Evolutionary conservation across 1,284 basidiomycete genomes (phyloP), one percentile per base, ranked within the genome.

Genomic region (Fomitopsis palustris): DNA sequence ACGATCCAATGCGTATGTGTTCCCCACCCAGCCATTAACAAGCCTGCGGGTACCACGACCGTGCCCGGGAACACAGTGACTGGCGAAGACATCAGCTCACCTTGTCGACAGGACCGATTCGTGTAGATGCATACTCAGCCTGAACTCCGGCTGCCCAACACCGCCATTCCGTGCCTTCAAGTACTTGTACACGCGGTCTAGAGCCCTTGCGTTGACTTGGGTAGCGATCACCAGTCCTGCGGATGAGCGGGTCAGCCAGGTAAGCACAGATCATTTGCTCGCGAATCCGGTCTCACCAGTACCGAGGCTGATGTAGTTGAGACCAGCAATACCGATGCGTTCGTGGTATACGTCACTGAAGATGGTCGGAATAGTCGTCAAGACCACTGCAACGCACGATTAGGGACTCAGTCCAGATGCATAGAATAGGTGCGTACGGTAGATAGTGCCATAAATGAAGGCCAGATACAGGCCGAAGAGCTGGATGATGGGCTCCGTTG

Each of bases 21-120:
- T 0, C 78, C 74, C 89, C 89, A 92, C 7, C 90, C 88, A 1
- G 79, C 70, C 1, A 90, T 71, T 3, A 92, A 66, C 10, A 90
- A n/a, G n/a, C n/a, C n/a, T n/a, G 81, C 69, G 0, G 86, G 82
- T 3, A 88, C 72, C 1, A 82, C 6, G 1, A 83, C 56, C n/a
- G n/a, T 78, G 0, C 83, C 84, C 0, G 82, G 77, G 31, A 88
- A 68, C 74, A 90, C 81, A 6, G 80, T 73, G 0, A 83, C 86
- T 86, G 43, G 14, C 52, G n/a, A 12, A 38, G 52, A 14, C n/a
- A 12, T 51, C 33, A 25, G n/a, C 49, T 4, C 10, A 31, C 25
- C 19, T 4, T 16, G 16, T 17, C 7, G 19, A 2, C 19, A 21
- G 16, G 21, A 8, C 10, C 12, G 35, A 9, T 19, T 21, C 17